Percentiles rank a stretch among this genome's conserved stretches.
phyloP scores from a whole-genome alignment of 768 basidiomycete genomes.

The Suillus paluster region DNA sequence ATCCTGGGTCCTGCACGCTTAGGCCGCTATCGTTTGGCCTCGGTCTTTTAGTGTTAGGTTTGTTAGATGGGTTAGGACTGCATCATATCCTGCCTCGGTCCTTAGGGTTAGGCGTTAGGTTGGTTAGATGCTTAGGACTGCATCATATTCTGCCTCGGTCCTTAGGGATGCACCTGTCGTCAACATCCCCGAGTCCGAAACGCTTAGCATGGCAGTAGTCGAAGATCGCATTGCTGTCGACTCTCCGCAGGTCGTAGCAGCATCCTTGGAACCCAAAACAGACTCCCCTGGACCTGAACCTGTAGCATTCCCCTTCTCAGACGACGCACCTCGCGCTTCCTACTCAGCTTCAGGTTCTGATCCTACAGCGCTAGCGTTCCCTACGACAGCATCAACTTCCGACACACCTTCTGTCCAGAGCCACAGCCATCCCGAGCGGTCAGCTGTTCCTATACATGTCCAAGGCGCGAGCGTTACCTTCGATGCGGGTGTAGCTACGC shows the following conservation, averaged over 20 bases:
- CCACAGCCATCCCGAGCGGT: constrained; percentile 28
- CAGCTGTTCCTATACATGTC: constrained; percentile 9
- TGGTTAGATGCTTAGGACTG: too few relatives aligned
- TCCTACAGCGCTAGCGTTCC: constrained; percentile 46
- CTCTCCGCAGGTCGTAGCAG: too few relatives aligned
- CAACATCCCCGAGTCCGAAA: not conserved
- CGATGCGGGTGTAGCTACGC: constrained; percentile 49
- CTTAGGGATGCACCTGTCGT: not conserved
- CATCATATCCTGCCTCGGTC: too few relatives aligned
- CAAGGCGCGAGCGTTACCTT: constrained; percentile 65
- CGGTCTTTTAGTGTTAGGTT: constrained; percentile 23
- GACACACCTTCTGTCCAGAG: constrained; percentile 35
- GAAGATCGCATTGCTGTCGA: too few relatives aligned
- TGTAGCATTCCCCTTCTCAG: constrained; percentile 40
- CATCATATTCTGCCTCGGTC: too few relatives aligned
- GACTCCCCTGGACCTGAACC: too few relatives aligned
- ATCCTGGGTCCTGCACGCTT: too few relatives aligned
- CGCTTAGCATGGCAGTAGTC: not conserved
- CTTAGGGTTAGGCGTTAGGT: too few relatives aligned
- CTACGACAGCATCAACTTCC: constrained; percentile 30
- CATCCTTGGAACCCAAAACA: not conserved
- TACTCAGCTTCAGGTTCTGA: too few relatives aligned
- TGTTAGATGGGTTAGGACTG: too few relatives aligned
- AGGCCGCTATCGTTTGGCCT: too few relatives aligned
- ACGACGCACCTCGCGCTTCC: constrained; percentile 17